These are phyloP conservation scores for Euphorbia tirucalli DNA, from an alignment of 345 rosid genomes.

Conservation along the genomic window DNA sequence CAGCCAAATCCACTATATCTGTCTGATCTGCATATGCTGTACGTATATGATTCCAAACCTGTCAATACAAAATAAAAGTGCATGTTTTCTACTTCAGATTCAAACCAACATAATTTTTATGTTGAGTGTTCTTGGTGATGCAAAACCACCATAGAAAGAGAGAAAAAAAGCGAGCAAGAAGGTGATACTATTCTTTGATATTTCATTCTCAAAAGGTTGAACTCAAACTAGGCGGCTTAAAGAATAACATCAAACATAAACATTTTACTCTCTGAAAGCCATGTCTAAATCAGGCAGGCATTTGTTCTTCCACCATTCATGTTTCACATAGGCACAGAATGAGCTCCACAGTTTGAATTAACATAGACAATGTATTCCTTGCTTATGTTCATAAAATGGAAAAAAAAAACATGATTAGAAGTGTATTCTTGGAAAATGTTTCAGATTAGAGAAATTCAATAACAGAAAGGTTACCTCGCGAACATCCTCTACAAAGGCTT, in stretches of 20 bases:
- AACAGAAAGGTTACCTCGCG: slow-evolving; percentile 30
- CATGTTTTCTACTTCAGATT: background rate
- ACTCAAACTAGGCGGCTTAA: background rate
- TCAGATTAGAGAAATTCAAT: background rate
- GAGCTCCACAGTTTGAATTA: background rate
- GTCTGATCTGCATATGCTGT: slow-evolving; percentile 34
- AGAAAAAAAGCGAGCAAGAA: background rate
- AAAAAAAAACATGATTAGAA: slow-evolving; percentile 1
- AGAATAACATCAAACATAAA: background rate
- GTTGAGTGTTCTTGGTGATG: no score
- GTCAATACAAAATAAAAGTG: slow-evolving; percentile 14
- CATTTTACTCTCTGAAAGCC: background rate
- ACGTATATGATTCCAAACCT: slow-evolving; percentile 39
- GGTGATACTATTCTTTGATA: background rate
- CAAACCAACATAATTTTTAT: background rate
- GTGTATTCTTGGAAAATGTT: background rate
- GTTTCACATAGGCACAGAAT: background rate
- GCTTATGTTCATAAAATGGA: background rate
- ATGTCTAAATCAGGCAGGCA: background rate
- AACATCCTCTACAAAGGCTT: slow-evolving; percentile 46
- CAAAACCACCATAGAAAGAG: background rate
- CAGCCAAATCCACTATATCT: slow-evolving; percentile 29
- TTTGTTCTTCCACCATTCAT: background rate
- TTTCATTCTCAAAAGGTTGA: background rate
- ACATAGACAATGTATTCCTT: background rate